phyloP scores from a whole-genome alignment of 2,329 filamentous ascomycete species.

The Zymoseptoria brevis region DNA sequence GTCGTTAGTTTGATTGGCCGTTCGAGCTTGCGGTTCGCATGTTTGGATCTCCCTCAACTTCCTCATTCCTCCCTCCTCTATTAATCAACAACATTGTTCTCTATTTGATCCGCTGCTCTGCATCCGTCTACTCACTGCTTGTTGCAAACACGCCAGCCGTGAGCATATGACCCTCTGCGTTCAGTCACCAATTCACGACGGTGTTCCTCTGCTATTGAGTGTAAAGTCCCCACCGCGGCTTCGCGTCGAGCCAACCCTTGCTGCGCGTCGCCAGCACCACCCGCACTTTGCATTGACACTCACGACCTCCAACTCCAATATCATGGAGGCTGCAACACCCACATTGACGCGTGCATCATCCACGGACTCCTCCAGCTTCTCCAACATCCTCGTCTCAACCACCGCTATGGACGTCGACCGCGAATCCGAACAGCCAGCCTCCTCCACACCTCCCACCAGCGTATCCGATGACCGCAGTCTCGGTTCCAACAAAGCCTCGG shows the following conservation, averaged over 20 bases:
- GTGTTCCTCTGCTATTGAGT: neutral
- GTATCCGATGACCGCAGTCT: conserved; percentile 55
- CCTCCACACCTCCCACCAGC: conserved; percentile 60
- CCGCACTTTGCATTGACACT: neutral
- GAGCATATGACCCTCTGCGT: neutral
- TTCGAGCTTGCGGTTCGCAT: neutral
- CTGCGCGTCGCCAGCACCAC: neutral
- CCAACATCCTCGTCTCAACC: conserved; percentile 32
- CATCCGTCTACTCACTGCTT: neutral
- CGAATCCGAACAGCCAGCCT: conserved; percentile 45
- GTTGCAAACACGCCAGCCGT: neutral
- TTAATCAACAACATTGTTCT: neutral
- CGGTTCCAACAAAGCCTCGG: conserved; percentile 26
- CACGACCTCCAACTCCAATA: neutral
- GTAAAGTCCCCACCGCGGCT: neutral
- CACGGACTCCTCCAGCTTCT: conserved; percentile 35
- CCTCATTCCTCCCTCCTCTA: neutral
- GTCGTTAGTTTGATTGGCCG: neutral
- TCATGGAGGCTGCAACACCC: conserved; percentile 14
- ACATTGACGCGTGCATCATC: conserved; percentile 31
- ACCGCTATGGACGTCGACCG: conserved; percentile 25
- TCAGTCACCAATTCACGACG: neutral
- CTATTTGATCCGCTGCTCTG: neutral
- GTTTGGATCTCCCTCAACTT: neutral
- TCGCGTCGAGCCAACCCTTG: neutral